Evolutionary conservation across 306 rosid genomes (phyloP).

Genomic region (Boehmeria nivea): DNA sequence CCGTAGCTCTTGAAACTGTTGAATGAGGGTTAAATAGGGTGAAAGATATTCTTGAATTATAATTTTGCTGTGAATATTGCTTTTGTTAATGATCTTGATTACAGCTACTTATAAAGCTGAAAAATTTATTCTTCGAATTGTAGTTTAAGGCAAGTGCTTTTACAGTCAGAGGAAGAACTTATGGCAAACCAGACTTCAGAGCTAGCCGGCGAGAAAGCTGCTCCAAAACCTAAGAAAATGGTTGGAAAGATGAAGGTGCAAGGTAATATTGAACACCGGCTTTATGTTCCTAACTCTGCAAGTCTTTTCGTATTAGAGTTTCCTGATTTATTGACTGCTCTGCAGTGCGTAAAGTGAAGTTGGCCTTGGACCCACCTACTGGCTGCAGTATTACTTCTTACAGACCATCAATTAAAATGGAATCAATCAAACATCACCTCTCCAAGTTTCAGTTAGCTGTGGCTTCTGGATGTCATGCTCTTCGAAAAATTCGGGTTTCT

Average conservation of each 20-base stretch:
- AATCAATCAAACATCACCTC: constrained; percentile 42
- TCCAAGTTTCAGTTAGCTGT: constrained; percentile 63
- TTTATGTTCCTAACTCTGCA: constrained; percentile 17
- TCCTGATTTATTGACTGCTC: constrained; percentile 17
- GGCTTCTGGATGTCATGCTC: constrained; percentile 75
- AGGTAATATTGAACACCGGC: constrained; percentile 45
- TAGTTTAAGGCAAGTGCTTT: constrained; percentile 76
- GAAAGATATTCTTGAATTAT: background rate
- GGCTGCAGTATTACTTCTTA: constrained; percentile 79
- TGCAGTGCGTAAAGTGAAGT: constrained; percentile 90
- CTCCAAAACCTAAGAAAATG: constrained; percentile 77
- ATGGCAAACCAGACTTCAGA: constrained; percentile 70
- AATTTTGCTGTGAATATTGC: background rate
- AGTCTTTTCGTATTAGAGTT: constrained; percentile 8
- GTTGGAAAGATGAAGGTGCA: constrained; percentile 97
- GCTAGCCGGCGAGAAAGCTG: constrained; percentile 70
- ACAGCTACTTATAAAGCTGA: too few species aligned
- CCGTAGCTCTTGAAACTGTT: background rate
- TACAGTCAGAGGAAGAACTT: constrained; percentile 91
- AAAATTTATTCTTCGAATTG: constrained; percentile 16
- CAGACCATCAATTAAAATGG: constrained; percentile 53
- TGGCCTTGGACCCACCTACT: constrained; percentile 73
- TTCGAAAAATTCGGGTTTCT: constrained; percentile 48
- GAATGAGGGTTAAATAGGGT: background rate
- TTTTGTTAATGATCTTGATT: constrained; percentile 1